Evolutionary conservation across 2,329 filamentous ascomycete species (phyloP).

Genomic region (Cadophora sp.): DNA sequence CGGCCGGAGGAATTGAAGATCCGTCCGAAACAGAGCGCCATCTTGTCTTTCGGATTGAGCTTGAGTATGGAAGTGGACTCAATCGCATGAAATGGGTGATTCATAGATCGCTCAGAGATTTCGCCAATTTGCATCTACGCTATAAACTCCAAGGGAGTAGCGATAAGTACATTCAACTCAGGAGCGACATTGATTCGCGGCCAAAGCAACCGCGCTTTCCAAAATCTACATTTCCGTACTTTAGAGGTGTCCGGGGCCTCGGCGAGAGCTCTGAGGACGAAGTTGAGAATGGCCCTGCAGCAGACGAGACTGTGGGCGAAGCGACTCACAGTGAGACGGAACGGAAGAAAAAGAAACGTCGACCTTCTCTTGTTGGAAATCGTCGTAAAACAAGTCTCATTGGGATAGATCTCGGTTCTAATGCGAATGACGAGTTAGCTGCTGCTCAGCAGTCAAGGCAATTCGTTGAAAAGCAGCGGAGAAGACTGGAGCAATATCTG

Average conservation of each 20-base stretch:
- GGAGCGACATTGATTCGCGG: slow-evolving; percentile 67
- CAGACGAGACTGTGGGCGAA: slow-evolving; percentile 58
- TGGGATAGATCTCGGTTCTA: slow-evolving; percentile 30
- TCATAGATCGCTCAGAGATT: slow-evolving; percentile 84
- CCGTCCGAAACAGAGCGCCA: slow-evolving; percentile 66
- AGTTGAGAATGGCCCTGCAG: slow-evolving; percentile 43
- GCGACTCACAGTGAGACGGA: slow-evolving; percentile 75
- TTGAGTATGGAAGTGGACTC: slow-evolving; percentile 95
- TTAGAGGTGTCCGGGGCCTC: slow-evolving; percentile 79
- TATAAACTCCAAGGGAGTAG: slow-evolving; percentile 89
- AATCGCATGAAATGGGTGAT: slow-evolving; percentile 98
- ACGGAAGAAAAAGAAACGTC: slow-evolving; percentile 57
- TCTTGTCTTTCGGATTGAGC: slow-evolving; percentile 85
- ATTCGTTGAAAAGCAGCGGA: slow-evolving; percentile 83
- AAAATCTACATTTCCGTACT: slow-evolving; percentile 85
- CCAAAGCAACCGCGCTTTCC: slow-evolving; percentile 91
- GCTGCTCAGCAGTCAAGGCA: slow-evolving; percentile 42
- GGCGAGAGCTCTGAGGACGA: slow-evolving; percentile 79
- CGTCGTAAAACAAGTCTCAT: slow-evolving; percentile 59
- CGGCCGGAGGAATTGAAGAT: slow-evolving; percentile 65
- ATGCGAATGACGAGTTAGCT: slow-evolving; percentile 54
- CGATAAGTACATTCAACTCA: slow-evolving; percentile 79
- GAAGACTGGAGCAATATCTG: slow-evolving; percentile 86
- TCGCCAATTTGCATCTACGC: slow-evolving; percentile 89
- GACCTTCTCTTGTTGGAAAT: slow-evolving; percentile 50